phyloP scores from a whole-genome alignment of 306 rosid species.

The Sesbania bispinosa region DNA sequence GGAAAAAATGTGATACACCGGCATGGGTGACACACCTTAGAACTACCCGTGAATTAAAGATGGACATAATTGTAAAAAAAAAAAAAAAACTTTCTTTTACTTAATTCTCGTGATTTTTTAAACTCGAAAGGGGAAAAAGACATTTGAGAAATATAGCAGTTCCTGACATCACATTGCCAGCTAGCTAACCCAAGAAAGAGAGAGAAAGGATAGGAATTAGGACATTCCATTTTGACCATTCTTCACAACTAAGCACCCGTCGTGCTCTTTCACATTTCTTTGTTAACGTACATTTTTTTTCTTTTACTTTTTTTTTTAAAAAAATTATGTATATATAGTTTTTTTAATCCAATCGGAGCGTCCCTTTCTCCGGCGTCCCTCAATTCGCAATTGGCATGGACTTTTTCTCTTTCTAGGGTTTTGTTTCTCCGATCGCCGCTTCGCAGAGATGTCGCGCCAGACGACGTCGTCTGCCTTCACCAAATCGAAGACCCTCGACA shows the following conservation, averaged over 20 bases:
- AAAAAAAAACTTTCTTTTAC: background rate
- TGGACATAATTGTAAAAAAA: background rate
- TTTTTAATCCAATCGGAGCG: slow-evolving; percentile 14
- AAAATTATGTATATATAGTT: background rate
- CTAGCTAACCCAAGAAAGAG: background rate
- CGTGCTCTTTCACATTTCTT: background rate
- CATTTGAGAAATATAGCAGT: background rate
- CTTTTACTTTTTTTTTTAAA: background rate
- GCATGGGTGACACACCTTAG: no score
- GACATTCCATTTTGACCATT: slow-evolving; percentile 32
- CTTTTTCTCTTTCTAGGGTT: slow-evolving; percentile 34
- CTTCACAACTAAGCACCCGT: slow-evolving; percentile 8
- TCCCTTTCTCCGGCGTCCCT: slow-evolving; percentile 23
- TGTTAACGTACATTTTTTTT: background rate
- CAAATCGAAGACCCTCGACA: slow-evolving; percentile 96
- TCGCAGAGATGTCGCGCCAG: slow-evolving; percentile 74
- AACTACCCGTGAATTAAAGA: no score
- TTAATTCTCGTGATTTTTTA: background rate
- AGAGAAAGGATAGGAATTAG: background rate
- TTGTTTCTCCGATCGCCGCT: slow-evolving; percentile 9
- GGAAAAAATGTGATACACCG: no score
- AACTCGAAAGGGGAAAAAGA: background rate
- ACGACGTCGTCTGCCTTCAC: slow-evolving; percentile 63
- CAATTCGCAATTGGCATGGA: slow-evolving; percentile 24
- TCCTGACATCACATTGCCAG: slow-evolving; percentile 21